These are phyloP conservation scores for Suhomyces panamericanus DNA, from an alignment of 1,139 yeast genomes.

Conservation along the genomic window DNA sequence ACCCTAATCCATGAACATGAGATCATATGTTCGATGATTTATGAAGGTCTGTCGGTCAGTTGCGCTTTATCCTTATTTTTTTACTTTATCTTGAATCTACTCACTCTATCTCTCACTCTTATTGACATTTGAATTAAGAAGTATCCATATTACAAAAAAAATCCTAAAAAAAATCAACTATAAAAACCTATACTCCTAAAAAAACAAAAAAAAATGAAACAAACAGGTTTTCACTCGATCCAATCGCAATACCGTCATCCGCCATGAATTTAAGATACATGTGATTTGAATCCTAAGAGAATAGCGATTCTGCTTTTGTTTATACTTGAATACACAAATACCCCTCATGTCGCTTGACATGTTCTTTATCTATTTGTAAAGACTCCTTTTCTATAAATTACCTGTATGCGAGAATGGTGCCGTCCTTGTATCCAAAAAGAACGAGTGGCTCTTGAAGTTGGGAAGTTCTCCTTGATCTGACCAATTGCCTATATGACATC, in stretches of 20 bases:
- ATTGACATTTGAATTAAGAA: conserved; percentile 11
- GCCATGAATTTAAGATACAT: not conserved
- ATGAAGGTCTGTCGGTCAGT: conserved; percentile 1
- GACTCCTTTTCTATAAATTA: not conserved
- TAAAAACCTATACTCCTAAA: not conserved
- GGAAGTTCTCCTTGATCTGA: conserved; percentile 11
- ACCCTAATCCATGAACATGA: conserved; percentile 2
- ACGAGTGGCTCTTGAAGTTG: conserved; percentile 18
- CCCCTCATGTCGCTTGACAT: not conserved
- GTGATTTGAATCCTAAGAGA: not conserved
- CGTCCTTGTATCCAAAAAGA: conserved; percentile 41
- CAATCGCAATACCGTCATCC: not conserved
- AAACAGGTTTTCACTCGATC: not conserved
- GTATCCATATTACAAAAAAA: conserved; percentile 1
- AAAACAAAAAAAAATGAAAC: conserved; percentile 3
- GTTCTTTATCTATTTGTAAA: not conserved
- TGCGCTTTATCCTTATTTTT: conserved; percentile 3
- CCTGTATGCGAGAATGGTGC: conserved; percentile 21
- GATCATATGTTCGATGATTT: not conserved
- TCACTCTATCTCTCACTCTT: conserved; percentile 7
- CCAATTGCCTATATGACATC: conserved; percentile 19
- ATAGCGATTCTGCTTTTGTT: conserved; percentile 3
- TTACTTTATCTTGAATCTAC: not conserved
- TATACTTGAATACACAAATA: conserved; percentile 5
- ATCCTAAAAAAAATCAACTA: conserved; percentile 1